phyloP scores from a whole-genome alignment of 164 flowering plant genomes.

The Platanus orientalis region DNA sequence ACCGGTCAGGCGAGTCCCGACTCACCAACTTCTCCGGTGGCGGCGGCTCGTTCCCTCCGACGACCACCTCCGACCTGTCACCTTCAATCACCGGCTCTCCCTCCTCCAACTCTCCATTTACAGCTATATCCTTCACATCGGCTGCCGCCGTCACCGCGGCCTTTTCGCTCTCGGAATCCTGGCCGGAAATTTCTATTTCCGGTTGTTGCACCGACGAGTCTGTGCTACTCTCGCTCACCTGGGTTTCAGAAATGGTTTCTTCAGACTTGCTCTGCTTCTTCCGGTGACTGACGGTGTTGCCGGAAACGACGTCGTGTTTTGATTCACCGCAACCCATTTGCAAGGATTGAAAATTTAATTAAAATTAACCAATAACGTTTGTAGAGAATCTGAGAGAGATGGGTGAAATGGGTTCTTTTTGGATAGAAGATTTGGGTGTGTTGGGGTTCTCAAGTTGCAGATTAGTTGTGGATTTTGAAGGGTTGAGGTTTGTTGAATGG shows the following conservation, averaged over 20 bases:
- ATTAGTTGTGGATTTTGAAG: too few relatives aligned
- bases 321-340: constrained; percentile 23
- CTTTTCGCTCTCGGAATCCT: too few relatives aligned
- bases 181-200: too few relatives aligned
- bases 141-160: not conserved
- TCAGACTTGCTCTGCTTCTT: constrained; percentile 2
- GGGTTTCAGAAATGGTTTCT: not conserved
- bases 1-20: constrained; percentile 10
- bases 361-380: too few relatives aligned
- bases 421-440: too few relatives aligned
- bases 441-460: too few relatives aligned
- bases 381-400: too few relatives aligned
- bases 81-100: not conserved
- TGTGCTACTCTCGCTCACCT: not conserved
- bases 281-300: constrained; percentile 5
- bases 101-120: constrained; percentile 1
- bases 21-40: constrained; percentile 3
- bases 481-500: not conserved
- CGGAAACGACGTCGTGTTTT: constrained; percentile 16
- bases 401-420: too few relatives aligned
- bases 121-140: constrained; percentile 13
- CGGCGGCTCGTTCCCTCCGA: not conserved
- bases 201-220: not conserved
- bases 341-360: too few relatives aligned
- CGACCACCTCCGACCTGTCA: not conserved